Evolutionary conservation across 495 filamentous ascomycete genomes (phyloP).

Genomic region (Aspergillus sclerotioniger): DNA sequence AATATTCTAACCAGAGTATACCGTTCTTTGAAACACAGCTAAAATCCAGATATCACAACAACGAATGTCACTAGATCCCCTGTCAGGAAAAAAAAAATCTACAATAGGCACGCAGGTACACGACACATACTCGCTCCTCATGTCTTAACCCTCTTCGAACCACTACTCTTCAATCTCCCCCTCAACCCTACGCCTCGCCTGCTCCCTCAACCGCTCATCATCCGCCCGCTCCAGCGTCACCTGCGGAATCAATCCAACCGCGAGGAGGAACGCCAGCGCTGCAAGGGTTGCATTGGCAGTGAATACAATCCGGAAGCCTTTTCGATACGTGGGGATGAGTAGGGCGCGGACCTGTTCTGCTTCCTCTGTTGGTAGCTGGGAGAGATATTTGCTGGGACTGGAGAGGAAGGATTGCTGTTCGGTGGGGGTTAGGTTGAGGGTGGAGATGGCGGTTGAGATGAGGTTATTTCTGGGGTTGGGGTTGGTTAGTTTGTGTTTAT

Average conservation of each 20-base stretch:
- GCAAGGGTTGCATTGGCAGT: slow-evolving; percentile 45
- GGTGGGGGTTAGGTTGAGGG: slow-evolving; percentile 26
- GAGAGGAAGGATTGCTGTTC: slow-evolving; percentile 31
- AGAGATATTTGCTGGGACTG: slow-evolving; percentile 33
- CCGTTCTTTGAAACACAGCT: too few relatives aligned
- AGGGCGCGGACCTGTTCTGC: slow-evolving; percentile 36
- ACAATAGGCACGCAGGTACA: too few relatives aligned
- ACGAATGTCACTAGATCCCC: too few relatives aligned
- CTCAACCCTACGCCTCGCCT: slow-evolving; percentile 16
- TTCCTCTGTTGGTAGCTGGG: slow-evolving; percentile 26
- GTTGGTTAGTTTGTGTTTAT: slow-evolving; percentile 1
- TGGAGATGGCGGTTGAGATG: slow-evolving; percentile 32
- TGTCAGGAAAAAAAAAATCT: too few relatives aligned
- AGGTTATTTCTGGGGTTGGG: slow-evolving; percentile 43
- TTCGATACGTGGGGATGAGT: slow-evolving; percentile 46
- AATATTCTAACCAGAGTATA: too few relatives aligned
- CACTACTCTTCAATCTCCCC: slow-evolving; percentile 17
- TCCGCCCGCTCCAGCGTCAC: slow-evolving; percentile 41
- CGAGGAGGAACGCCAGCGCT: slow-evolving; percentile 44
- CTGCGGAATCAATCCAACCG: slow-evolving; percentile 47
- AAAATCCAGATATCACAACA: too few relatives aligned
- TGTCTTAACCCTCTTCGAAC: too few relatives aligned
- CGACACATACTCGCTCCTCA: too few relatives aligned
- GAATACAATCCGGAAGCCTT: slow-evolving; percentile 52
- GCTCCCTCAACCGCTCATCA: slow-evolving; percentile 48